Conservation (phyloP, 108 stramenopile genomes). For the Chaetoceros tenuissimus region DNA sequence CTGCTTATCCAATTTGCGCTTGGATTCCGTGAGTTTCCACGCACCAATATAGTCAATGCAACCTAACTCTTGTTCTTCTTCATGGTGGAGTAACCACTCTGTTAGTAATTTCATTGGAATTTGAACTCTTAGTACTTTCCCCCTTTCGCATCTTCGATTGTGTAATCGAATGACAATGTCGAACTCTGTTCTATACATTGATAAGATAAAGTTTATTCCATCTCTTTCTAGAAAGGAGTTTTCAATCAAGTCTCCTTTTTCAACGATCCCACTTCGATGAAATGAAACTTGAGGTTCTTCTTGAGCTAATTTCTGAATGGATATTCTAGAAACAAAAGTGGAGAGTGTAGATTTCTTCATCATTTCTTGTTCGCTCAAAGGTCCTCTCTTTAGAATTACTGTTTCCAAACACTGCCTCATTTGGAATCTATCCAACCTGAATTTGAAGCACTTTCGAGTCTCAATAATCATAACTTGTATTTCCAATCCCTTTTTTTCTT, state of each 20-base stretch:
- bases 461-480: slow-evolving; percentile 27
- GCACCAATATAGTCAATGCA: slow-evolving; percentile 18
- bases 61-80: too few species aligned
- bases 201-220: slow-evolving; percentile 26
- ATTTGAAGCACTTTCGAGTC: slow-evolving; percentile 25
- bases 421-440: slow-evolving; percentile 19
- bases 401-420: slow-evolving; percentile 31
- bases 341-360: slow-evolving; percentile 5
- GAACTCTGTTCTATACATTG: slow-evolving; percentile 26
- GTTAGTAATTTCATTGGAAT: neutral
- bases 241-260: slow-evolving; percentile 26
- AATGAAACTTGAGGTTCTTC: slow-evolving; percentile 29
- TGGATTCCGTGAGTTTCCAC: too few species aligned
- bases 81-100: slow-evolving; percentile 7
- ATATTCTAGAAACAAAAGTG: slow-evolving; percentile 1
- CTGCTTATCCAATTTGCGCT: too few species aligned
- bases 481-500: slow-evolving; percentile 11
- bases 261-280: slow-evolving; percentile 23
- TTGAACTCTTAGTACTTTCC: neutral
- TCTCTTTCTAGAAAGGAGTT: slow-evolving; percentile 14
- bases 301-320: slow-evolving; percentile 17
- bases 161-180: slow-evolving; percentile 30
- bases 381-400: slow-evolving; percentile 16
- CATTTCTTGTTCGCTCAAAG: slow-evolving; percentile 31
- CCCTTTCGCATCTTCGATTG: slow-evolving; percentile 15